Evolutionary conservation across 2,329 filamentous ascomycete species (phyloP).

Genomic region (Zasmidium citrigriseum): DNA sequence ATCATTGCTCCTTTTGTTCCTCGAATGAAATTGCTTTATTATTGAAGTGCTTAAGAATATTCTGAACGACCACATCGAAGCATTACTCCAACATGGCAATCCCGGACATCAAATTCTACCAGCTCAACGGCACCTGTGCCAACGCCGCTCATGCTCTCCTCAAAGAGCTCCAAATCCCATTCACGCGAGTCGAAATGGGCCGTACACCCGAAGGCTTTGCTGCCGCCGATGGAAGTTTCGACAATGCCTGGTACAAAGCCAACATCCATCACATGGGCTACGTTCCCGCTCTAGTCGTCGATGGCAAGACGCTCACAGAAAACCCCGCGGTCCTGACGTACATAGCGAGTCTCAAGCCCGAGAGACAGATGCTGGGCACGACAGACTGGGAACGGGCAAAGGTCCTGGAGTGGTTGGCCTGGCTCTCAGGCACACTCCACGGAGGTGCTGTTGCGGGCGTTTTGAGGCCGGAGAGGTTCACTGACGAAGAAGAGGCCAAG

Average conservation of each 20-base stretch:
- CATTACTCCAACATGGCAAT: no score
- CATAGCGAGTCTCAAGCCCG: neutral
- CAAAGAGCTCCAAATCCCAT: neutral
- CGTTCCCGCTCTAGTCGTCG: neutral
- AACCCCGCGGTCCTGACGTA: neutral
- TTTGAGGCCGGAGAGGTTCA: neutral
- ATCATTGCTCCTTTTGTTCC: no score
- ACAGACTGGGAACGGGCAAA: neutral
- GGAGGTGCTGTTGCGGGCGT: neutral
- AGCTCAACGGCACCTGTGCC: no score
- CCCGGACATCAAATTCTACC: neutral
- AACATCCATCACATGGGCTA: neutral
- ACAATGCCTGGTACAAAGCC: neutral
- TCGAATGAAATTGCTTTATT: no score
- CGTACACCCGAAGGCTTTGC: neutral
- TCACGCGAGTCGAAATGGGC: neutral
- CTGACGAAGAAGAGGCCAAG: neutral
- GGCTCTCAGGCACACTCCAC: neutral
- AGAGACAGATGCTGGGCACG: neutral
- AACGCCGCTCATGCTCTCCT: conserved; percentile 32
- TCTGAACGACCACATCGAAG: no score
- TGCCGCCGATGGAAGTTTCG: neutral
- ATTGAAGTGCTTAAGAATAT: no score
- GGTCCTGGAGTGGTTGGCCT: neutral
- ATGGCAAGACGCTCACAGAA: neutral